Base-by-base conservation (phyloP, 106 monocot species). In the Apostasia ramifera region DNA sequence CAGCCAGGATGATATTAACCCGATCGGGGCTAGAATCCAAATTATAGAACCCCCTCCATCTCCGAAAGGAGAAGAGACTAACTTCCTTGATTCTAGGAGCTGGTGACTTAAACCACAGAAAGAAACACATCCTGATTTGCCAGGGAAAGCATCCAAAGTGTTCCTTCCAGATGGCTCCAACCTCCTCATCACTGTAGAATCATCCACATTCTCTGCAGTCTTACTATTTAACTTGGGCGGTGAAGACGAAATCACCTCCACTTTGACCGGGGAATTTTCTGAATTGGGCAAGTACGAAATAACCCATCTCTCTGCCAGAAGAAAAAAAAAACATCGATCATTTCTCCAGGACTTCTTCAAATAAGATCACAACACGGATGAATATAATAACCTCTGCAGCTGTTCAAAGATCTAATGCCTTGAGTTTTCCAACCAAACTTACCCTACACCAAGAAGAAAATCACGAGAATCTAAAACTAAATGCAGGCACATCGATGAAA, bases 61-160 rank as follows among this genome's bases (percentile, higher is more conserved):
- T 61, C 66, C 55, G 41, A 79, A 86, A 6, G 86, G 86, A 12
- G 86, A 76, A 47, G 86, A 86, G 3, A 82, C 82, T 79, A 86
- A 40, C 37, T 86, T 76, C 66, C 56, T 72, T 37, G 75, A 68
- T 64, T 86, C 82, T 26, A 79, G 8, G 37, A 70, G 39, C 74
- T 86, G 73, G 61, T 86, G 56, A 8, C 53, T 79, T 73, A 86
- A 65, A 37, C 86, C 82, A 51, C 75, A 79, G 70, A 86, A 86
- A 6, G 86, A 86, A 61, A 86, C 76, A 4, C 75, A 75, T 2
- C 86, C 86, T n/a, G 79, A 61, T 52, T 86, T 86, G 0, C 86
- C 86, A 38, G 76, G 57, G 44, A 86, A 79, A 0, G 86, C 75
- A 6, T 86, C 82, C 63, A 76, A 67, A 49, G 51, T 59, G 44